Conservation (phyloP, 441 rosid genomes). For the Omphalea diandra region DNA sequence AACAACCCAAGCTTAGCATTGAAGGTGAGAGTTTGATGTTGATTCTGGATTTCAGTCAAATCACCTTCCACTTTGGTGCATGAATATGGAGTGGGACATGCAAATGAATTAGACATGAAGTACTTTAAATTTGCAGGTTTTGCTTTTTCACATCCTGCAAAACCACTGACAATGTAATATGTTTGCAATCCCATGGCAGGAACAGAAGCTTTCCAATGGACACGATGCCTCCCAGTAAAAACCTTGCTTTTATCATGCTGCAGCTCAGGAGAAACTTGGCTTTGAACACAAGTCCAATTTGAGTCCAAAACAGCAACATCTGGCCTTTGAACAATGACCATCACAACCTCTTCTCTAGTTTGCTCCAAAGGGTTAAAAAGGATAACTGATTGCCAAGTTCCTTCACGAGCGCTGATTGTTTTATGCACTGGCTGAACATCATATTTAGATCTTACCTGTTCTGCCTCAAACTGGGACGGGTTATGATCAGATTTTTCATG, state of each 20-base stretch:
- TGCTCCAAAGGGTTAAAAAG: slow-evolving; percentile 91
- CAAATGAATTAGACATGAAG: slow-evolving; percentile 42
- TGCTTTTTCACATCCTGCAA: slow-evolving; percentile 80
- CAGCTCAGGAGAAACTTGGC: slow-evolving; percentile 93
- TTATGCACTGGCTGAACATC: slow-evolving; percentile 83
- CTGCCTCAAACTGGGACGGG: slow-evolving; percentile 79
- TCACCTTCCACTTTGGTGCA: slow-evolving; percentile 64
- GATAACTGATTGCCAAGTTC: slow-evolving; percentile 71
- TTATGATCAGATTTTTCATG: slow-evolving; percentile 76
- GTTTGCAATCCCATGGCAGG: slow-evolving; percentile 90
- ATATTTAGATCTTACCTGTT: slow-evolving; percentile 72
- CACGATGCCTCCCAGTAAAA: slow-evolving; percentile 85
- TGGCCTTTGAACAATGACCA: slow-evolving; percentile 63
- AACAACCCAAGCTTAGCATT: slow-evolving; percentile 62
- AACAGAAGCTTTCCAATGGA: slow-evolving; percentile 87
- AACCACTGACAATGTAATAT: slow-evolving; percentile 78
- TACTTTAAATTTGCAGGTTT: slow-evolving; percentile 61
- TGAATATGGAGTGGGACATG: slow-evolving; percentile 73
- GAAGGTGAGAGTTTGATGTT: slow-evolving; percentile 71
- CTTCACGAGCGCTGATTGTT: slow-evolving; percentile 62
- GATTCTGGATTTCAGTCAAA: slow-evolving; percentile 59
- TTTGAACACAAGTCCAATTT: slow-evolving; percentile 86
- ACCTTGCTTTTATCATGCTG: slow-evolving; percentile 66
- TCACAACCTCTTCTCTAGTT: slow-evolving; percentile 76
- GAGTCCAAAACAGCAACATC: slow-evolving; percentile 80